Conservation (phyloP, 2,329 filamentous ascomycete genomes). For the Phoma herbarum region DNA sequence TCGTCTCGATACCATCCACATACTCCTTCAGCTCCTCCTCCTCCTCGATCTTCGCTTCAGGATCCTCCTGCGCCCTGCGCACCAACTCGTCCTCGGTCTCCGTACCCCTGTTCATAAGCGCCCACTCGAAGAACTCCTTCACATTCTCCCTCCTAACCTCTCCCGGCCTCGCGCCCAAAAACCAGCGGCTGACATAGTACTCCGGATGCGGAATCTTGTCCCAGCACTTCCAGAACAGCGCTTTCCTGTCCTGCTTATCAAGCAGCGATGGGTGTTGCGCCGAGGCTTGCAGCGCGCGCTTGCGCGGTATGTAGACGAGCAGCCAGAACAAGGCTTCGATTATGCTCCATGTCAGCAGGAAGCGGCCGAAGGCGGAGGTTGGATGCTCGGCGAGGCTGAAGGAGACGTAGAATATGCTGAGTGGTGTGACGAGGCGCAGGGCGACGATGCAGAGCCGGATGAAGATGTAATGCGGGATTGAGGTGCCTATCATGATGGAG, state of each 20-base stretch:
- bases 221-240: constrained; percentile 66
- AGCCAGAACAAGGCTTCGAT: constrained; percentile 66
- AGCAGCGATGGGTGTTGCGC: constrained; percentile 60
- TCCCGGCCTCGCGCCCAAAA: constrained; percentile 64
- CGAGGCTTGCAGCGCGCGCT: constrained; percentile 60
- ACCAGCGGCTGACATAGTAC: constrained; percentile 70
- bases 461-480: constrained; percentile 51
- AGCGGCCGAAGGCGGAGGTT: constrained; percentile 36
- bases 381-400: constrained; percentile 47
- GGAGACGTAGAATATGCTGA: constrained; percentile 59
- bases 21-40: constrained; percentile 66
- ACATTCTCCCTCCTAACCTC: constrained; percentile 74
- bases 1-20: constrained; percentile 61
- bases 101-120: constrained; percentile 66
- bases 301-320: constrained; percentile 62
- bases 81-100: constrained; percentile 40
- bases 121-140: constrained; percentile 73
- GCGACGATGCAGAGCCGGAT: constrained; percentile 60
- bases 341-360: constrained; percentile 56
- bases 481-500: constrained; percentile 53
- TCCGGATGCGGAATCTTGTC: constrained; percentile 64
- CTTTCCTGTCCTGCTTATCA: constrained; percentile 59
- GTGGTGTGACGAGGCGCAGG: constrained; percentile 60
- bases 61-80: constrained; percentile 24
- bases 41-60: constrained; percentile 39